Evolutionary conservation across 2,329 filamentous ascomycete species (phyloP), one percentile per base, ranked within the genome.

Genomic region (Cladosporium colombiae): DNA sequence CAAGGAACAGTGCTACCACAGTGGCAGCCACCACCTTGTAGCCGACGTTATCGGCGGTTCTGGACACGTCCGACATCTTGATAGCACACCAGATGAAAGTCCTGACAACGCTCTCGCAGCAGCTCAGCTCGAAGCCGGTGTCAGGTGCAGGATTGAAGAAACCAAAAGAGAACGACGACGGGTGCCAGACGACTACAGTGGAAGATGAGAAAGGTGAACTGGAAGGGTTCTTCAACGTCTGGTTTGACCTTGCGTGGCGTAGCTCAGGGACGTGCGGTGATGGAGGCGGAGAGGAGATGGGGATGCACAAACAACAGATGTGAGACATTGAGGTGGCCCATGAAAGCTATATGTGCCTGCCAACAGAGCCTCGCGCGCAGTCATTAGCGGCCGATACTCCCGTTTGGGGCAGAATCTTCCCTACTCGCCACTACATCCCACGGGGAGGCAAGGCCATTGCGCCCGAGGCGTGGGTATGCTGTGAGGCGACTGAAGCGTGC

Each of bases 1-100:
- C 49, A 23, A 68, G 40, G 23, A 66, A 55, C 5, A 67, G 46
- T 29, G 58, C 67, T 27, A 68, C n/a, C 4, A 66, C 64, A 2
- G 67, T 67, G 40, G 60, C 65, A 21, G 60, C 65, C 44, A 68
- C 60, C 5, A 68, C 33, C 33, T 59, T 59, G 29, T 64, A 55
- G 31, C 61, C 62, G 29, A 46, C 65, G 13, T 55, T 49, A 53
- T 62, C 50, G n/a, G 46, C 52, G 8, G 18, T 2, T 50, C 35
- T 63, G 2, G n/a, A 55, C n/a, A 31, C n/a, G 60, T 63, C 37
- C 29, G 58, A 61, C 44, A 52, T 50, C 44, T 61, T 61, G 58
- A 35, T 44, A 18, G 58, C 18, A 21, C 18, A 21, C 27, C 21
- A 18, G 8, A 44, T 37, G 23, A 27, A 35, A 58, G 35, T 37